Evolutionary conservation across 164 flowering plant species (phyloP).

Genomic region (Vitis riparia): DNA sequence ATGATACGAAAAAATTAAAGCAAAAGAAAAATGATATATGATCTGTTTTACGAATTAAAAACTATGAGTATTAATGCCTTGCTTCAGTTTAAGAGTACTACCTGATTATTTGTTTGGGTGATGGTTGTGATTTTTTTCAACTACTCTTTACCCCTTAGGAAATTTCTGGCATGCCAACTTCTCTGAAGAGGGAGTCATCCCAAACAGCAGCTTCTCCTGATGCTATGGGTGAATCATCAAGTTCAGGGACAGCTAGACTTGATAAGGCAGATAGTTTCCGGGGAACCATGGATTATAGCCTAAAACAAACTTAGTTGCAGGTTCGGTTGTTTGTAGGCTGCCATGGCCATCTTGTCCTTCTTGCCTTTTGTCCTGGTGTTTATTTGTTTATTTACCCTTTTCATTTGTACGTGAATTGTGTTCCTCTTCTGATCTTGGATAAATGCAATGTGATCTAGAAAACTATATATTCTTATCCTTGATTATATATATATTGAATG

Average conservation of each 20-base stretch:
- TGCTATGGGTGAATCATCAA: slow-evolving; percentile 77
- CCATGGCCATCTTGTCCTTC: not conserved
- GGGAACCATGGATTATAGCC: slow-evolving; percentile 30
- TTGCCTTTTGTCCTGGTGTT: not conserved
- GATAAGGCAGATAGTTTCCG: slow-evolving; percentile 57
- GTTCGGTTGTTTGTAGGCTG: not conserved
- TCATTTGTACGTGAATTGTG: too few species aligned
- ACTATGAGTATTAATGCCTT: too few species aligned
- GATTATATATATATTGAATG: too few species aligned
- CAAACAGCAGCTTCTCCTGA: slow-evolving; percentile 51
- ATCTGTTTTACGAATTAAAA: too few species aligned
- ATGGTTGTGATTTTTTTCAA: not conserved
- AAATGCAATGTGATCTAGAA: too few species aligned
- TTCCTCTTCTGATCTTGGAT: too few species aligned
- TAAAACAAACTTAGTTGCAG: not conserved
- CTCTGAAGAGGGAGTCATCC: slow-evolving; percentile 46
- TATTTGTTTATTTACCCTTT: not conserved
- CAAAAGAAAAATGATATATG: too few species aligned
- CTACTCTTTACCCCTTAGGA: slow-evolving; percentile 45
- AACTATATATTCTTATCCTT: too few species aligned
- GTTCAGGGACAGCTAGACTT: slow-evolving; percentile 66
- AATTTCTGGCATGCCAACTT: slow-evolving; percentile 81
- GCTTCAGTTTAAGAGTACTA: too few species aligned
- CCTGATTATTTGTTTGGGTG: not conserved
- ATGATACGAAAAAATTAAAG: too few species aligned